A percentile compares a stretch with the other conserved stretches of the same genome.
These are phyloP conservation scores for Penicillium lagena DNA, from an alignment of 495 filamentous ascomycete genomes.

Conservation along the genomic window DNA sequence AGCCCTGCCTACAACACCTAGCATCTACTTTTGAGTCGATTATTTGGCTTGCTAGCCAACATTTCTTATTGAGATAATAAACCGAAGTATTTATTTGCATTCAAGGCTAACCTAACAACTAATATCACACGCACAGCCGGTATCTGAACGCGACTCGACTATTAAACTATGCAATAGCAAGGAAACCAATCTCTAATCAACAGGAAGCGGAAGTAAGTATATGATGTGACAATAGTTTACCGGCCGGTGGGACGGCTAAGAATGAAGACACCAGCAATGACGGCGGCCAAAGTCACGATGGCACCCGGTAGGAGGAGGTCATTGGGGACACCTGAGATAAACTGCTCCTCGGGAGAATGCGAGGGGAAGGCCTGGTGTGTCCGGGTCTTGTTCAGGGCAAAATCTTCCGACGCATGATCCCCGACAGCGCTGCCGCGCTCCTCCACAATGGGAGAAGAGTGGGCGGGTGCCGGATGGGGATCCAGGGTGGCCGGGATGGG, in stretches of 20 bases:
- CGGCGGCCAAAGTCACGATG: slow-evolving; percentile 88
- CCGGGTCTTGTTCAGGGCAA: slow-evolving; percentile 37
- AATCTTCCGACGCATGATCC: slow-evolving; percentile 49
- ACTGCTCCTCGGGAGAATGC: slow-evolving; percentile 57
- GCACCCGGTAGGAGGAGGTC: slow-evolving; percentile 90
- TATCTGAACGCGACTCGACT: slow-evolving; percentile 20
- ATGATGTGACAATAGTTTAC: slow-evolving; percentile 30
- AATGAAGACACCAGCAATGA: slow-evolving; percentile 91
- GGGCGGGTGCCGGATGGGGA: slow-evolving; percentile 54
- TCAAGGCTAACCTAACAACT: slow-evolving; percentile 20
- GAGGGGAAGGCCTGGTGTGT: slow-evolving; percentile 26
- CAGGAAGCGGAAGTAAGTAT: neutral
- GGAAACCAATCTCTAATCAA: neutral
- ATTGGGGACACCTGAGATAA: slow-evolving; percentile 90
- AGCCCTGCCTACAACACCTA: neutral
- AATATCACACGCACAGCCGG: slow-evolving; percentile 20
- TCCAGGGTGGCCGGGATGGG: slow-evolving; percentile 63
- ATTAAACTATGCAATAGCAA: too few relatives aligned
- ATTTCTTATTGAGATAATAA: too few relatives aligned
- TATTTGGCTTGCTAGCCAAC: too few relatives aligned
- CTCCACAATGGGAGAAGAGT: slow-evolving; percentile 46
- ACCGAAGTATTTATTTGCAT: slow-evolving; percentile 11
- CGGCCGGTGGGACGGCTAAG: slow-evolving; percentile 68
- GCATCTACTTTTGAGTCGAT: too few relatives aligned
- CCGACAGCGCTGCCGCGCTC: slow-evolving; percentile 52